Conservation (phyloP, 2,329 filamentous ascomycete species). For the Alternaria atra region DNA sequence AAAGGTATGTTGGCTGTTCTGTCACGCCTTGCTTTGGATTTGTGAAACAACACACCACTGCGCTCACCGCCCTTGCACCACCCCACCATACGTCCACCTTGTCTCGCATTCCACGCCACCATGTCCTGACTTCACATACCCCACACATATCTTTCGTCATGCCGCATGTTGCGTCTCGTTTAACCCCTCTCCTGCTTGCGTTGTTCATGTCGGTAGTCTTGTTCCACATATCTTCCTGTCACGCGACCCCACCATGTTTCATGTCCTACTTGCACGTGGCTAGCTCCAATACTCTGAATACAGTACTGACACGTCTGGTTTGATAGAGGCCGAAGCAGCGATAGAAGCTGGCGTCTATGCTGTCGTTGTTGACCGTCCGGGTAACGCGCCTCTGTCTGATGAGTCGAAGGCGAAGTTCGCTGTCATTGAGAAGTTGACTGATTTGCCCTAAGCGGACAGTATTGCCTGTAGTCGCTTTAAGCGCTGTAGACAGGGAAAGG, state of each 20-base stretch:
- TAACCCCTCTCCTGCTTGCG: not conserved
- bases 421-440: constrained; percentile 47
- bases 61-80: constrained; percentile 11
- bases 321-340: constrained; percentile 57
- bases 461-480: not conserved
- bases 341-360: constrained; percentile 54
- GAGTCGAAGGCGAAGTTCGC: constrained; percentile 31
- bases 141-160: constrained; percentile 5
- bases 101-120: constrained; percentile 5
- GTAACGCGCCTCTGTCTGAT: constrained; percentile 68
- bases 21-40: not conserved
- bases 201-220: not conserved
- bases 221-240: constrained; percentile 6
- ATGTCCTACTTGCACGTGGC: not conserved
- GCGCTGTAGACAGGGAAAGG: not conserved
- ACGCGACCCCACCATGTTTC: constrained; percentile 15
- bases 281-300: not conserved
- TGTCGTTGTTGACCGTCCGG: constrained; percentile 66
- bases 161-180: constrained; percentile 3
- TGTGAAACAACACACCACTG: constrained; percentile 21
- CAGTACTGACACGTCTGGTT: constrained; percentile 24
- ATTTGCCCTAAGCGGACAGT: constrained; percentile 40
- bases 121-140: constrained; percentile 4
- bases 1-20: constrained; percentile 55
- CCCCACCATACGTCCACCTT: constrained; percentile 17